Evolutionary conservation across 176 grass and related monocot species (phyloP), one percentile per base, ranked within the genome.

Genomic region (Musa schizocarpa): DNA sequence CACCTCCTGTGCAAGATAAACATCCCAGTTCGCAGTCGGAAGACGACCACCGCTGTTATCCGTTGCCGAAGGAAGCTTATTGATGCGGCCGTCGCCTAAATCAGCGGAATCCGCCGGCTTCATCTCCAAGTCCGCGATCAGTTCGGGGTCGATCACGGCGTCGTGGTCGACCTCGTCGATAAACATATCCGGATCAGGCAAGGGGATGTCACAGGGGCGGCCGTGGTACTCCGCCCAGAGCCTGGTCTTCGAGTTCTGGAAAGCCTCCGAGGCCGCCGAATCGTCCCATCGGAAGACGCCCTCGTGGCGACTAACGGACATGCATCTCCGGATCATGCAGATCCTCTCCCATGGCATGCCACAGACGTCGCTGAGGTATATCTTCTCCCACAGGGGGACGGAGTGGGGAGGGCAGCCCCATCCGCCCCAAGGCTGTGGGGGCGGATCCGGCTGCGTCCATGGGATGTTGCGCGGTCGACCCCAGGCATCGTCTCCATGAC

Each of bases 121-220:
- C 43, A 10, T 70, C 13, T 70, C 68, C 19, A 70, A 50, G 27
- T 70, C 68, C 8, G 68, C 68, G 26, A 70, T n/a, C 68, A 70
- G 43, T 9, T 70, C 68, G 1, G 43, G 68, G 20, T 70, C 68
- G 68, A 51, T 19, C 8, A 70, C 17, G 43, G 43, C 43, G 16
- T 70, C 68, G n/a, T 70, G 68, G 68, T 70, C 68, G 34, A 70
- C 68, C 43, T 70, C 34, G 17, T 70, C 68, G 68, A 70, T 70
- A 6, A n/a, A 70, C 43, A 51, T 70, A 2, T 70, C 68, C 6
- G 68, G 68, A 48, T 70, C 68, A 17, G 43, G 68, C 16, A 70
- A 50, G 34, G 68, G 68, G 43, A 70, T 70, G 68, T n/a, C 29
- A 19, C 68, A 70, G 34, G 8, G 68, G 1, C 43, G 68, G 29